Evolutionary conservation across 2,329 filamentous ascomycete genomes (phyloP).

Genomic region (Arachnomyces sp.): DNA sequence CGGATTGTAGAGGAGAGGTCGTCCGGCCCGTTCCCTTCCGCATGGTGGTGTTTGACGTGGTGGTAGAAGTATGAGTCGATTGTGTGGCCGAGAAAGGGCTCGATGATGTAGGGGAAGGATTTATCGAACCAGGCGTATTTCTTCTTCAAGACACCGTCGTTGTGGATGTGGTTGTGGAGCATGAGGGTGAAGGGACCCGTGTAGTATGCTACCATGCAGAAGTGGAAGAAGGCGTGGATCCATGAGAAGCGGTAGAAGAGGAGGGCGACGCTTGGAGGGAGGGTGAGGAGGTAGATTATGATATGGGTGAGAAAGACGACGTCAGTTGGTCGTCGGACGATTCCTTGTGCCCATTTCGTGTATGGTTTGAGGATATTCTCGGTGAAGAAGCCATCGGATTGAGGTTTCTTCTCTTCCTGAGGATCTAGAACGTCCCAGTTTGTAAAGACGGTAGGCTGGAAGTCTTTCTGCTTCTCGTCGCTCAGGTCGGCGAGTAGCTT

Average conservation of each 20-base stretch:
- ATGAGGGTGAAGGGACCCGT: slow-evolving; percentile 68
- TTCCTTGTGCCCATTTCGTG: slow-evolving; percentile 43
- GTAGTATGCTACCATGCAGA: slow-evolving; percentile 58
- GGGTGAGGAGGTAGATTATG: slow-evolving; percentile 60
- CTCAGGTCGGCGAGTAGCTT: slow-evolving; percentile 43
- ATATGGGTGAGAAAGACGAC: slow-evolving; percentile 73
- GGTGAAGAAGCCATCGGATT: slow-evolving; percentile 33
- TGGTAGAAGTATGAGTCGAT: slow-evolving; percentile 83
- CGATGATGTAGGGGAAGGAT: slow-evolving; percentile 62
- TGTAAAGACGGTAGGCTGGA: slow-evolving; percentile 49
- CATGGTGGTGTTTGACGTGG: slow-evolving; percentile 78
- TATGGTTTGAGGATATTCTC: slow-evolving; percentile 52
- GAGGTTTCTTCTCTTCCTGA: slow-evolving; percentile 11
- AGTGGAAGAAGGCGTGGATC: slow-evolving; percentile 58
- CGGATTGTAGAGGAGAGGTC: slow-evolving; percentile 69
- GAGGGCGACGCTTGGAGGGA: slow-evolving; percentile 58
- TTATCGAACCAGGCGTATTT: slow-evolving; percentile 50
- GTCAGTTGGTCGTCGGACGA: slow-evolving; percentile 61
- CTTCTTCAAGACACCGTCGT: slow-evolving; percentile 57
- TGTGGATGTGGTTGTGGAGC: slow-evolving; percentile 80
- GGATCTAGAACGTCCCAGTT: slow-evolving; percentile 44
- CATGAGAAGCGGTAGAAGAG: slow-evolving; percentile 61
- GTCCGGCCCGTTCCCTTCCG: slow-evolving; percentile 69
- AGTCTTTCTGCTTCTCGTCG: slow-evolving; percentile 38
- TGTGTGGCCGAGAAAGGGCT: slow-evolving; percentile 72